phyloP scores from a whole-genome alignment of 208 protist genomes.

The Crithidia sp. region DNA sequence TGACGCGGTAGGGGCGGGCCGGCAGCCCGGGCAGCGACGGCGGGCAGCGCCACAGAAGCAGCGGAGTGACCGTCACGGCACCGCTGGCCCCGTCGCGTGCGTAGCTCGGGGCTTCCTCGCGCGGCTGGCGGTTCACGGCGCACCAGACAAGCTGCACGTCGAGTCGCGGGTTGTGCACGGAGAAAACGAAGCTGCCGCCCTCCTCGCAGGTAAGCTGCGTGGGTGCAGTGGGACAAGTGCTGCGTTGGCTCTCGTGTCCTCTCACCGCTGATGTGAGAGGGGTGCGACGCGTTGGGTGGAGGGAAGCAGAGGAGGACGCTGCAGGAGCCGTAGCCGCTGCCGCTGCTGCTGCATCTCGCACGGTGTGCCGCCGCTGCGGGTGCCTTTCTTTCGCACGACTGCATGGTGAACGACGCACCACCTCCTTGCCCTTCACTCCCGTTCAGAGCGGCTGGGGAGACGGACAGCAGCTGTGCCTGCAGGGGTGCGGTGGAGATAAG shows the following conservation, averaged over 20 bases:
- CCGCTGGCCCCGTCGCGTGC: slow-evolving; percentile 9
- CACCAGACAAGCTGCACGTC: slow-evolving; percentile 75
- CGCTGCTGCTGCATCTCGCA: not conserved
- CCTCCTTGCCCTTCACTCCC: too few species aligned
- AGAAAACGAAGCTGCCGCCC: slow-evolving; percentile 67
- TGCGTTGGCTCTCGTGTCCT: not conserved
- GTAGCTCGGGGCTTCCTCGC: slow-evolving; percentile 37
- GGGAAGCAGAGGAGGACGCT: not conserved
- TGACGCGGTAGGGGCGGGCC: slow-evolving; percentile 53
- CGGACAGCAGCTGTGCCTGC: slow-evolving; percentile 24
- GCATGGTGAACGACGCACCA: too few species aligned
- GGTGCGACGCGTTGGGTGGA: too few species aligned
- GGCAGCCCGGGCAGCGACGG: slow-evolving; percentile 73
- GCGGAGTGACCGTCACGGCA: slow-evolving; percentile 41
- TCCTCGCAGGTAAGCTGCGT: slow-evolving; percentile 49
- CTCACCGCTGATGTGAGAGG: too few species aligned
- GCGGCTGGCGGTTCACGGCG: slow-evolving; percentile 48
- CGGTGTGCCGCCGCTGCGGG: not conserved
- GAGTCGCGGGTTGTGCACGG: slow-evolving; percentile 70
- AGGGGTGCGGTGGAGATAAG: slow-evolving; percentile 47
- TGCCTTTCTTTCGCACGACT: not conserved
- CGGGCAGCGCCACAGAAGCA: slow-evolving; percentile 65
- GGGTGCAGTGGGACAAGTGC: too few species aligned
- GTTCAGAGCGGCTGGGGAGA: not conserved
- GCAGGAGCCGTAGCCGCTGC: not conserved